These are phyloP conservation scores for Claviceps humidiphila DNA, from an alignment of 2,329 filamentous ascomycete species.

Conservation along the genomic window DNA sequence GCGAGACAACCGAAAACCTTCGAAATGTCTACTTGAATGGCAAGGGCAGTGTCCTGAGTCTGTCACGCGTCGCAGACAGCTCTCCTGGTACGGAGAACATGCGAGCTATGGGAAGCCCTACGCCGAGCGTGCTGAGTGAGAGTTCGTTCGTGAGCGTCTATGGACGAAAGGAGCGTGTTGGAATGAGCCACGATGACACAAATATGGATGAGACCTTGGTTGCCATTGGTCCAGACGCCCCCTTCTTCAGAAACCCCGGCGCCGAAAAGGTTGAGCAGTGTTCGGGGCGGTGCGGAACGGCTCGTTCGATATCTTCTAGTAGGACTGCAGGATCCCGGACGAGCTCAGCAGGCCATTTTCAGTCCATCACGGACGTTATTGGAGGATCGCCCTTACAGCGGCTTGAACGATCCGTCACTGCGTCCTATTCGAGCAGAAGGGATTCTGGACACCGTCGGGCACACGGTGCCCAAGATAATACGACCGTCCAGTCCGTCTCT, in stretches of 20 bases:
- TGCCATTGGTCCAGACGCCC: slow-evolving; percentile 14
- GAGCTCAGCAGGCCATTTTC: slow-evolving; percentile 23
- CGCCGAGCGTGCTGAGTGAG: slow-evolving; percentile 51
- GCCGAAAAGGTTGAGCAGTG: not conserved
- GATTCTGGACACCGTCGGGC: slow-evolving; percentile 16
- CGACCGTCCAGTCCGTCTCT: slow-evolving; percentile 7
- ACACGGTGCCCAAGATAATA: slow-evolving; percentile 15
- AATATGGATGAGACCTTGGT: slow-evolving; percentile 18
- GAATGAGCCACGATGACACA: slow-evolving; percentile 11
- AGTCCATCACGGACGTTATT: slow-evolving; percentile 28
- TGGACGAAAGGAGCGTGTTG: slow-evolving; percentile 23
- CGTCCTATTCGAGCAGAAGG: slow-evolving; percentile 13
- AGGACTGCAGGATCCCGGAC: slow-evolving; percentile 8
- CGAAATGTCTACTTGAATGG: slow-evolving; percentile 44
- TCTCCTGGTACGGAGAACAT: slow-evolving; percentile 21
- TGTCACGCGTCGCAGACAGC: slow-evolving; percentile 33
- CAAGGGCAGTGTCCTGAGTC: slow-evolving; percentile 34
- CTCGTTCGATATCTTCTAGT: slow-evolving; percentile 1
- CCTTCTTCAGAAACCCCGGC: not conserved
- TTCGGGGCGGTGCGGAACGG: not conserved
- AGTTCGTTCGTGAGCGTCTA: slow-evolving; percentile 56
- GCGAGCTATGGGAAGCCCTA: slow-evolving; percentile 40
- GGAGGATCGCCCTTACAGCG: slow-evolving; percentile 30
- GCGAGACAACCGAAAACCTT: slow-evolving; percentile 46
- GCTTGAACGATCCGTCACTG: slow-evolving; percentile 32